Evolutionary conservation across 176 grass and related monocot genomes (phyloP), one percentile per base, ranked within the genome.

Genomic region (Oryza glumipatula): DNA sequence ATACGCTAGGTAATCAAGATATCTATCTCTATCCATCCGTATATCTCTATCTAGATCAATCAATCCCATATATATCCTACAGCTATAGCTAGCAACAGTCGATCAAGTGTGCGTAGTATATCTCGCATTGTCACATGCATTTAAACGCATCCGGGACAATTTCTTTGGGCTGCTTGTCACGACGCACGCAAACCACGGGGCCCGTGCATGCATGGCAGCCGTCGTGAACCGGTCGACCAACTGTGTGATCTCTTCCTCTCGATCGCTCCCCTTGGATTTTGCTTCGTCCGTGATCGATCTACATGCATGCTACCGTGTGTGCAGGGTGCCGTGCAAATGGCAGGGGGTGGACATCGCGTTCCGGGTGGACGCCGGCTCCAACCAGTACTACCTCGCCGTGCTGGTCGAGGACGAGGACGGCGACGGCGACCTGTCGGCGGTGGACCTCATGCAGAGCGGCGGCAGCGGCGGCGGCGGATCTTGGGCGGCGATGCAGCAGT

Each of bases 291-390:
- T 84, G 81, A 22, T 39, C 6, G 8, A 35, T 41, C 2, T 4
- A 21, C 35, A 32, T 3, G 35, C 52, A 58, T 21, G 17, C 48
- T 52, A 52, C 49, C 36, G 23, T 21, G 23, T 21, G 13, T 47
- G 78, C 76, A 98, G 95, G n/a, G 93, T 95, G 15, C 87, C 83
- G 82, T 98, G 95, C 91, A 82, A 82, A 51, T 98, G 92, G 73
- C 87, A 26, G 3, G 95, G 95, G 52, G 19, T 75, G 65, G 72
- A 94, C 70, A 73, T 98, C 16, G 76, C 88, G 16, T 93, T 98
- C 84, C 81, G 78, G 66, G 92, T 98, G 38, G 92, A 98, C 60
- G 41, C 51, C 33, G 92, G 95, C 36, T 98, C 95, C 21, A 98
- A 98, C 88, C 68, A 87, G 8, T 74, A 90, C 88, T 98, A 98